Conservation (phyloP, 2,329 filamentous ascomycete species). For the Diaporthe citriasiana region DNA sequence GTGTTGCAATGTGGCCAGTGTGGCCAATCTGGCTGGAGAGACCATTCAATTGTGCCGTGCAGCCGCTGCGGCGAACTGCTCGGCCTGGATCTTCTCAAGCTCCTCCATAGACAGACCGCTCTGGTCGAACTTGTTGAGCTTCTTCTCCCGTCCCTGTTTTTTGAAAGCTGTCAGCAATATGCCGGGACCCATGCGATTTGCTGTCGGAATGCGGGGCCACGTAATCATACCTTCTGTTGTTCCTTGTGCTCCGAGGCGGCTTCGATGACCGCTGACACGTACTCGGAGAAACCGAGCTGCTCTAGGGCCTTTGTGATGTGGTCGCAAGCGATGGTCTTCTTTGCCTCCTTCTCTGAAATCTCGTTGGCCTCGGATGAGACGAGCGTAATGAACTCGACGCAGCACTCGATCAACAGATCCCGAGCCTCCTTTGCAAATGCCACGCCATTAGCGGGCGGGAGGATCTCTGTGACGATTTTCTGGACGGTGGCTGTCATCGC, state of each 20-base stretch:
- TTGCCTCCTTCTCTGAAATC: conserved; percentile 97
- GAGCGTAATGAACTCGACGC: conserved; percentile 98
- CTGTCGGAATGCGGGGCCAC: background rate
- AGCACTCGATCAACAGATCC: conserved; percentile 97
- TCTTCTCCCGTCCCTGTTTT: conserved; percentile 89
- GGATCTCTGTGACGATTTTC: conserved; percentile 94
- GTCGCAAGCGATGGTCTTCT: conserved; percentile 99
- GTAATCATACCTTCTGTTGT: conserved; percentile 80
- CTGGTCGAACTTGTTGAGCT: conserved; percentile 96
- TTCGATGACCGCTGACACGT: conserved; percentile 87
- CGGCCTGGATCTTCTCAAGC: conserved; percentile 88
- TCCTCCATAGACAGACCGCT: conserved; percentile 94
- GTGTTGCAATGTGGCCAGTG: background rate
- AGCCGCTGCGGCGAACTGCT: conserved; percentile 87
- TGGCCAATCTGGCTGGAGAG: background rate
- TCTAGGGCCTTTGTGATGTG: conserved; percentile 96
- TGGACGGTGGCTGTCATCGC: conserved; percentile 73
- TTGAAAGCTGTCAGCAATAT: conserved; percentile 13
- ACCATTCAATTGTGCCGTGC: conserved; percentile 73
- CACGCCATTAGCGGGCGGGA: conserved; percentile 80
- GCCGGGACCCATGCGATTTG: conserved; percentile 46
- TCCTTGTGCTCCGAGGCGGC: conserved; percentile 94
- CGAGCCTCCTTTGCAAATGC: conserved; percentile 96
- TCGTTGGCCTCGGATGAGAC: conserved; percentile 99
- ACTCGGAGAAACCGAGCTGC: conserved; percentile 92